Base-by-base conservation (phyloP, 352 stramenopile genomes). In the Saprolegnia parasitica region DNA sequence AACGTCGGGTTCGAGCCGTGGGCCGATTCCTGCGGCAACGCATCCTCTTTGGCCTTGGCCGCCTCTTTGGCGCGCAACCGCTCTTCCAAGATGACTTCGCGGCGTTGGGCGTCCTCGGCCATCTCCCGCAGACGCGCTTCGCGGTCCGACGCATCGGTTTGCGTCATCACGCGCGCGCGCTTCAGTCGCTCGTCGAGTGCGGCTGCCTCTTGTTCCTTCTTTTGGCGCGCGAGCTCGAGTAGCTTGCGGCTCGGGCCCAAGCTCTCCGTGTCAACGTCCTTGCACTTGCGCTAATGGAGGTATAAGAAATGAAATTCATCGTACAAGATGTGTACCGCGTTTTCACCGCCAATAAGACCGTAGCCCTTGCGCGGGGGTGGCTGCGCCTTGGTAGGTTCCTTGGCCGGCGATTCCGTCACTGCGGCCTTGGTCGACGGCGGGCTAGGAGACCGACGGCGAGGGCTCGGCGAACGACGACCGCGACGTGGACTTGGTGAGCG, bases 201-300 rank as follows among this genome's bases (percentile, higher is more conserved):
- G 62, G 88, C 81, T 67, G 91, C 83, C 21, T 92, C 84, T 18
- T 81, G 75, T 0, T 80, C 79, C 50, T 86, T 85, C 10, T 80
- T 81, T 49, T 93, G 83, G 45, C 83, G 81, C 24, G 85, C 86
- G 54, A 88, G 84, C 32, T 78, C 83, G 8, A 95, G 54, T 23
- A 89, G 86, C 68, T 92, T 93, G 0, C 74, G 77, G 56, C 88
- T 93, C 0, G 87, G 87, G n/a, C 87, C 86, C 4, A 95, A 74
- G 8, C 84, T 90, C 13, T 81, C 75, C 64, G 75, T 87, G 74
- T 95, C 86, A 13, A 95, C 73, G 52, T 95, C 76, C 42, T 86
- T 87, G 42, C 76, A 87, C 71, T 88, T 76, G 20, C 83, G 58
- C 79, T 87, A 50, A 4, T n/a, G 37, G n/a, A 56, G 13, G 32